These are phyloP conservation scores for Amesomyces nigricolor DNA, from an alignment of 2,329 filamentous ascomycete species.

Conservation along the genomic window DNA sequence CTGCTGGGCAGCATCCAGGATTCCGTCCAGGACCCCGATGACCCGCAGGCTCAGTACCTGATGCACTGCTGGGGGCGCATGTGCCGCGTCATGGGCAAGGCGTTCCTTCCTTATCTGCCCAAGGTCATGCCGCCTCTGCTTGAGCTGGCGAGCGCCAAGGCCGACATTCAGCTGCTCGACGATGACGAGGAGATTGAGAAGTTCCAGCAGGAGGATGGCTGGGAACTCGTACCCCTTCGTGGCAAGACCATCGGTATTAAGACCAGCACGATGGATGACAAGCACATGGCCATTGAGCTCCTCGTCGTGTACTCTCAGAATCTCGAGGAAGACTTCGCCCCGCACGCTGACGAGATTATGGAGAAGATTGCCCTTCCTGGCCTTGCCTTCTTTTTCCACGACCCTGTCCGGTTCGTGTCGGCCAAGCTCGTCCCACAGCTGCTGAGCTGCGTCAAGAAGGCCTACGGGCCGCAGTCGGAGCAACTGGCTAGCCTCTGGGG, in stretches of 20 bases:
- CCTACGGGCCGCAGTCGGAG: constrained; percentile 72
- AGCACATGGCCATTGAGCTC: constrained; percentile 98
- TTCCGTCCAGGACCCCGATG: constrained; percentile 81
- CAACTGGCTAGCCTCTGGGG: constrained; percentile 80
- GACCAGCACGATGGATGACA: constrained; percentile 94
- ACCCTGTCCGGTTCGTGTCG: constrained; percentile 90
- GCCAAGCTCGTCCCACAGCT: constrained; percentile 92
- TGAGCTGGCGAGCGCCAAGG: constrained; percentile 87
- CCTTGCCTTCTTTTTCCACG: constrained; percentile 97
- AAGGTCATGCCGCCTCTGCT: constrained; percentile 93
- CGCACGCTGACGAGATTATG: constrained; percentile 89
- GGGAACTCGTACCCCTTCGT: constrained; percentile 94
- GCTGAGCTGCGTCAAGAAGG: constrained; percentile 88
- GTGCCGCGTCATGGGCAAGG: constrained; percentile 85
- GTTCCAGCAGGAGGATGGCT: constrained; percentile 90
- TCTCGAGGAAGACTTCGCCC: constrained; percentile 85
- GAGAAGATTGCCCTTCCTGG: constrained; percentile 93
- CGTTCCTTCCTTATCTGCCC: constrained; percentile 88
- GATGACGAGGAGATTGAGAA: constrained; percentile 91
- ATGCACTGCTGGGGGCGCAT: constrained; percentile 99
- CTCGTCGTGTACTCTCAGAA: constrained; percentile 96
- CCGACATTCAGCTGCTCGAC: constrained; percentile 92
- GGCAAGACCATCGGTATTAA: constrained; percentile 98
- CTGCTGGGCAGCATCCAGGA: constrained; percentile 82
- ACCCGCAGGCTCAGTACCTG: constrained; percentile 93